Conservation (phyloP, 1,284 basidiomycete species). For the Fomitopsis betulina region DNA sequence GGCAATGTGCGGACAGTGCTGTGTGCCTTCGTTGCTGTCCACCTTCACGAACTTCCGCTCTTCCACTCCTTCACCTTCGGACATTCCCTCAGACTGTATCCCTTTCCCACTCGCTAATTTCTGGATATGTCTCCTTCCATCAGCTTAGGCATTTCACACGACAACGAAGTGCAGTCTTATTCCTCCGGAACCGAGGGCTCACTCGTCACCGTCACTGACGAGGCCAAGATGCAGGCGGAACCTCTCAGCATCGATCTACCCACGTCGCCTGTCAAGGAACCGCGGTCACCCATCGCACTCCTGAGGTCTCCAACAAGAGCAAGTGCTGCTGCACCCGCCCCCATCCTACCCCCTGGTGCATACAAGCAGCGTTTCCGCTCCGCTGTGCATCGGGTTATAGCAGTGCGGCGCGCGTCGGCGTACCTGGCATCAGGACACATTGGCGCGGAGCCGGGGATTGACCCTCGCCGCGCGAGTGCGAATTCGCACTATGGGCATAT, state of each 20-base stretch:
- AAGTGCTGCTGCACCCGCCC: not conserved
- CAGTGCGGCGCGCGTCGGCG: conserved; percentile 48
- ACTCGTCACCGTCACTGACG: not conserved
- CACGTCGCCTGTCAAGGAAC: not conserved
- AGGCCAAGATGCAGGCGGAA: not conserved
- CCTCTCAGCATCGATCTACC: not conserved
- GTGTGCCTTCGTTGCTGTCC: not conserved
- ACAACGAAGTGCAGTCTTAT: not conserved
- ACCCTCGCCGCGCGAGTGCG: conserved; percentile 50
- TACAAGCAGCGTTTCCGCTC: conserved; percentile 35
- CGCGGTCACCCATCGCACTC: not conserved
- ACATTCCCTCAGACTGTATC: not conserved
- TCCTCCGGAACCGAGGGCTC: not conserved
- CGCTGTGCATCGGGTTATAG: conserved; percentile 50
- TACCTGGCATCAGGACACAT: conserved; percentile 31
- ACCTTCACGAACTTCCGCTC: not conserved
- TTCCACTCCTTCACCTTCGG: not conserved
- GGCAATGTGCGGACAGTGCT: too few relatives aligned
- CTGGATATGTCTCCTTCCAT: not conserved
- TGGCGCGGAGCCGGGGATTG: conserved; percentile 63
- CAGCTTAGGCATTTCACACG: not conserved
- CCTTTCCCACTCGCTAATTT: not conserved
- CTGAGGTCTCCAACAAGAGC: not conserved
- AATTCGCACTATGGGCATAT: conserved; percentile 48
- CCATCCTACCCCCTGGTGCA: not conserved